Conservation (phyloP, 306 rosid species). For the Calophaca sinica region DNA sequence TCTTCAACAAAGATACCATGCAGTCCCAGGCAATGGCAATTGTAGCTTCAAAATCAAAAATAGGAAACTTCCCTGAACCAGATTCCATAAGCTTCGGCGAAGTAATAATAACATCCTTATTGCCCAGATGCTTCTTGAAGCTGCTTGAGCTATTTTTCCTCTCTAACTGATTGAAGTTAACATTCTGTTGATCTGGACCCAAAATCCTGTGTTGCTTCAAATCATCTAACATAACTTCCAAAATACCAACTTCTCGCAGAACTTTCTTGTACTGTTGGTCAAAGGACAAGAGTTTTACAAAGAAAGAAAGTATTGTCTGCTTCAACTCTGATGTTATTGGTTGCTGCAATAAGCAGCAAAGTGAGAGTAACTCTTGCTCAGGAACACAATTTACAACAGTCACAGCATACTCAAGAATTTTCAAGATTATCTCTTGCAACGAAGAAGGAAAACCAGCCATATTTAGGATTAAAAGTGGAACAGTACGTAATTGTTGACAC, state of each 20-base stretch:
- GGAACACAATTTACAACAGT: constrained; percentile 99
- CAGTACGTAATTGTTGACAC: constrained; percentile 94
- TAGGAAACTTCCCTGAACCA: constrained; percentile 87
- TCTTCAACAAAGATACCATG: constrained; percentile 87
- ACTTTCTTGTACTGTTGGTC: constrained; percentile 98
- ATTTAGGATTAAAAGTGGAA: constrained; percentile 95
- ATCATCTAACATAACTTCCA: constrained; percentile 96
- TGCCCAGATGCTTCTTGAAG: constrained; percentile 80
- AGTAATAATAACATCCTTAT: constrained; percentile 83
- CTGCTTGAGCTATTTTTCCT: constrained; percentile 70
- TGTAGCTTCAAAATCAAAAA: constrained; percentile 83
- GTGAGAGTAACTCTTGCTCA: constrained; percentile 97
- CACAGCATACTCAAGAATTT: constrained; percentile 99
- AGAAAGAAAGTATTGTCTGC: constrained; percentile 89
- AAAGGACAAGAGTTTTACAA: constrained; percentile 93
- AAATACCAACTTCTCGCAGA: constrained; percentile 98
- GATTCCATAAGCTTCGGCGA: constrained; percentile 81
- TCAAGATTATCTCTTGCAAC: constrained; percentile 89
- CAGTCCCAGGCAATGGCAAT: constrained; percentile 96
- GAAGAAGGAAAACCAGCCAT: constrained; percentile 91
- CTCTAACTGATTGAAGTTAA: constrained; percentile 59
- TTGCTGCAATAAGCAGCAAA: constrained; percentile 98
- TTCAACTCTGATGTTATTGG: constrained; percentile 89
- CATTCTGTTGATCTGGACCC: constrained; percentile 69
- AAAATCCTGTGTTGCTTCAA: constrained; percentile 82